phyloP scores from a whole-genome alignment of 2,329 filamentous ascomycete species.

The Colletotrichum sp. region DNA sequence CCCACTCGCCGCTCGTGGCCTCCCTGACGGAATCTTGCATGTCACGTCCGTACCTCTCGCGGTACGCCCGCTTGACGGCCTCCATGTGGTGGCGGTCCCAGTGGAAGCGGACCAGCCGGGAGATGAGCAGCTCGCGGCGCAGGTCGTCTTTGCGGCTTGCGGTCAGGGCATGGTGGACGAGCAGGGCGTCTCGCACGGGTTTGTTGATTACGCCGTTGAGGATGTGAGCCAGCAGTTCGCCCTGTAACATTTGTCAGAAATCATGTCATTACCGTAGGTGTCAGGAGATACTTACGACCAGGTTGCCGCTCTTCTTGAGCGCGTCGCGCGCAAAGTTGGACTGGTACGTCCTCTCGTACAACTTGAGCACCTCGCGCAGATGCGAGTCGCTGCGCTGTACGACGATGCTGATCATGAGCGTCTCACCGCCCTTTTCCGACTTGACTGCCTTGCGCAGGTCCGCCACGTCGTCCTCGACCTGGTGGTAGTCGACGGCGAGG shows the following conservation, averaged over 20 bases:
- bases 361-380: conserved; percentile 76
- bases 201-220: conserved; percentile 97
- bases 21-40: conserved; percentile 81
- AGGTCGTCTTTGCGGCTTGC: conserved; percentile 73
- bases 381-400: conserved; percentile 82
- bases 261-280: background rate
- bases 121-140: conserved; percentile 86
- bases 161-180: conserved; percentile 88
- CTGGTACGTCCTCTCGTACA: conserved; percentile 76
- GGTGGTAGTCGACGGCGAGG: conserved; percentile 60
- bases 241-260: conserved; percentile 56
- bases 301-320: conserved; percentile 85
- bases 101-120: conserved; percentile 85
- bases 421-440: conserved; percentile 83
- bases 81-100: conserved; percentile 89
- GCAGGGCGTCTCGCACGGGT: conserved; percentile 88
- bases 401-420: conserved; percentile 84
- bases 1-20: conserved; percentile 78
- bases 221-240: conserved; percentile 92
- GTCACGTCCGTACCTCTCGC: conserved; percentile 74
- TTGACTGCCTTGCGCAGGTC: conserved; percentile 72
- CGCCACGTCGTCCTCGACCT: conserved; percentile 75
- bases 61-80: conserved; percentile 80
- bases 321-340: conserved; percentile 89
- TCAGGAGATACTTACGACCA: conserved; percentile 73